Conservation (phyloP, 2,329 filamentous ascomycete species). For the Geosmithia putterillii region DNA sequence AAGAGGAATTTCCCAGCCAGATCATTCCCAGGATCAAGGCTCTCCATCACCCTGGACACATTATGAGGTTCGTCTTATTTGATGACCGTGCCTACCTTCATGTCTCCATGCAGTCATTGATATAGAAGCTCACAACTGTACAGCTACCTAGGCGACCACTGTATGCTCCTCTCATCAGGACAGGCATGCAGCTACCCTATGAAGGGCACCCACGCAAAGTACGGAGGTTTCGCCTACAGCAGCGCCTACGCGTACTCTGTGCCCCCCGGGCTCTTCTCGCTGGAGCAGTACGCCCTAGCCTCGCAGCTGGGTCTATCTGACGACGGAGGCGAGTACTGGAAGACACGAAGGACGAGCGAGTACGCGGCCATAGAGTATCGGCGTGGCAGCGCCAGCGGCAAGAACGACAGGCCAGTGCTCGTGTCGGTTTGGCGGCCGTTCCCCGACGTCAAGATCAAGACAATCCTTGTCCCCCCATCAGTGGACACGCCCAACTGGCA, state of each 20-base stretch:
- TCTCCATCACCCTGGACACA: slow-evolving; percentile 59
- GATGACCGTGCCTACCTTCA: too few relatives aligned
- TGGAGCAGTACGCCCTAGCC: slow-evolving; percentile 66
- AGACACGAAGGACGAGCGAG: slow-evolving; percentile 56
- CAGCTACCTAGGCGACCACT: slow-evolving; percentile 58
- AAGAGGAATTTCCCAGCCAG: slow-evolving; percentile 47
- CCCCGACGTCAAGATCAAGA: slow-evolving; percentile 52
- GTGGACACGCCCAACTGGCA: slow-evolving; percentile 55
- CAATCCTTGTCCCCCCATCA: slow-evolving; percentile 50
- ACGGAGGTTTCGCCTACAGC: slow-evolving; percentile 68
- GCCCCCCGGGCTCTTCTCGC: slow-evolving; percentile 60
- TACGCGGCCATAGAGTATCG: slow-evolving; percentile 49
- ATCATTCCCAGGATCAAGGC: slow-evolving; percentile 46
- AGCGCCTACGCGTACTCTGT: slow-evolving; percentile 68
- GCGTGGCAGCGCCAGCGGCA: too few relatives aligned
- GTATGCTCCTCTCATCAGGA: slow-evolving; percentile 62
- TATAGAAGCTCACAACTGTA: not conserved
- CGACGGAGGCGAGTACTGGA: slow-evolving; percentile 69
- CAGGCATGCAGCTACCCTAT: slow-evolving; percentile 76
- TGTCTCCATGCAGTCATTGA: not conserved
- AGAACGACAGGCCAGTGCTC: slow-evolving; percentile 44
- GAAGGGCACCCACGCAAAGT: slow-evolving; percentile 72
- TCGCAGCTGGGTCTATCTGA: slow-evolving; percentile 66
- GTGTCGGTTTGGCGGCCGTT: slow-evolving; percentile 62
- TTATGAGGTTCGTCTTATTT: slow-evolving; percentile 35